These are phyloP conservation scores for Articulospora tetracladia DNA, from an alignment of 495 filamentous ascomycete species.

Conservation along the genomic window DNA sequence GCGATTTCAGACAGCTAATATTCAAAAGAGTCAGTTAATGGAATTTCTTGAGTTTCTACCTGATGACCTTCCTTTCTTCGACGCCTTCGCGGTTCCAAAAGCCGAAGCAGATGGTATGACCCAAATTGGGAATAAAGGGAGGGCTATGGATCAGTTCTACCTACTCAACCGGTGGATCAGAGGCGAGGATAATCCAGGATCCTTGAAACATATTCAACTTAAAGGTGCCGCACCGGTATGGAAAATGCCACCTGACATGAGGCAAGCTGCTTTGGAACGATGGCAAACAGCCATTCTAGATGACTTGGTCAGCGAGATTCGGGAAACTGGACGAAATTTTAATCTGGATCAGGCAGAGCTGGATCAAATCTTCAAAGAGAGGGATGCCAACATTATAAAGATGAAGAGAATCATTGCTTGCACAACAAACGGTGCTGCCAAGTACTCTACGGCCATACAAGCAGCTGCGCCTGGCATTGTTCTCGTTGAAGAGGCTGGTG, in stretches of 20 bases:
- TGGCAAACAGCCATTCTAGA: constrained; percentile 50
- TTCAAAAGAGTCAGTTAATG: constrained; percentile 34
- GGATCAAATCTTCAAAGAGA: constrained; percentile 38
- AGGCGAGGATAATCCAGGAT: constrained; percentile 42
- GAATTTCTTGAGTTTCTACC: constrained; percentile 60
- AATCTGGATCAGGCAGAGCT: constrained; percentile 40
- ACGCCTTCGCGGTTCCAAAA: constrained; percentile 50
- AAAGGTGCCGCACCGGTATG: constrained; percentile 34
- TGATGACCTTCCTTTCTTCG: constrained; percentile 48
- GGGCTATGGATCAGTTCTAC: constrained; percentile 42
- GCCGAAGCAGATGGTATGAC: constrained; percentile 33
- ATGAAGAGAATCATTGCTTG: constrained; percentile 65
- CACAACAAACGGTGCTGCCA: constrained; percentile 74
- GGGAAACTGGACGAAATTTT: constrained; percentile 32
- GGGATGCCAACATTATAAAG: constrained; percentile 40
- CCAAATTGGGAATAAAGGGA: constrained; percentile 42
- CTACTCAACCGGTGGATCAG: constrained; percentile 54
- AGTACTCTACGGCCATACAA: constrained; percentile 48
- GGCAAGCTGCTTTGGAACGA: constrained; percentile 30
- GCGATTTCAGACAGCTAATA: constrained; percentile 6
- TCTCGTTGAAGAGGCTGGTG: constrained; percentile 75
- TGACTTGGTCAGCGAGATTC: constrained; percentile 44
- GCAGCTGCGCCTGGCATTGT: constrained; percentile 49
- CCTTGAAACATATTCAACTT: constrained; percentile 30
- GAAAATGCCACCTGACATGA: constrained; percentile 38